These are phyloP conservation scores for Penium margaritaceum DNA, from an alignment of 139 green algal genomes.

Conservation along the genomic window DNA sequence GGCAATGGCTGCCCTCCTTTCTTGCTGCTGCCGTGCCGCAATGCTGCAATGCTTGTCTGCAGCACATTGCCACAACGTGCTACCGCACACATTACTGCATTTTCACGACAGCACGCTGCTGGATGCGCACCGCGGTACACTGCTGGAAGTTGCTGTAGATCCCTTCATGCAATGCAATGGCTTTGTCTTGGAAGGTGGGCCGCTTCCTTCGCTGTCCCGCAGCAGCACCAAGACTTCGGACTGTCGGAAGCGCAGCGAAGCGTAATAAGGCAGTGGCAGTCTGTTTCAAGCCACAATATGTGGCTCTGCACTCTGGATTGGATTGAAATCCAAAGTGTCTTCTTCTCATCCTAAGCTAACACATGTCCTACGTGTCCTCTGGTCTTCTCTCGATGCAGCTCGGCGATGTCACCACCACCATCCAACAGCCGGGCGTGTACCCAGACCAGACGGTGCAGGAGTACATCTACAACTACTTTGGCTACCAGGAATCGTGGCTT, in stretches of 20 bases:
- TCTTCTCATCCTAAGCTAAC: too few species aligned
- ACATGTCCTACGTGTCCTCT: too few species aligned
- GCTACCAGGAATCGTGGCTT: constrained; percentile 14
- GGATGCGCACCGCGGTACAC: background rate
- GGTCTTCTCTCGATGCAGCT: background rate
- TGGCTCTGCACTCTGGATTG: background rate
- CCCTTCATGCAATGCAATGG: too few species aligned
- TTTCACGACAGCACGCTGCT: background rate
- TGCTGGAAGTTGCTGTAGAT: too few species aligned
- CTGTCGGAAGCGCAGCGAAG: too few species aligned
- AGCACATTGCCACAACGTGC: too few species aligned
- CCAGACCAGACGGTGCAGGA: constrained; percentile 2
- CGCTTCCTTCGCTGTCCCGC: too few species aligned
- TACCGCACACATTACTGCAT: background rate
- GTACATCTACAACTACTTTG: constrained; percentile 7
- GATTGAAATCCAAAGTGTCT: background rate
- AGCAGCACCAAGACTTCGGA: too few species aligned
- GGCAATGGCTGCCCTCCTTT: background rate
- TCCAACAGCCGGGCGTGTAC: background rate
- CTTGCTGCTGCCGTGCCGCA: background rate
- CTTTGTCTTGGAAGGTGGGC: too few species aligned
- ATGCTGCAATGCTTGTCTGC: too few species aligned
- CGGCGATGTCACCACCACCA: background rate
- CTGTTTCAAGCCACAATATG: background rate
- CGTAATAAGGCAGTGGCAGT: background rate